phyloP scores from a whole-genome alignment of 257 asterid species.

The Schizonepeta tenuifolia region DNA sequence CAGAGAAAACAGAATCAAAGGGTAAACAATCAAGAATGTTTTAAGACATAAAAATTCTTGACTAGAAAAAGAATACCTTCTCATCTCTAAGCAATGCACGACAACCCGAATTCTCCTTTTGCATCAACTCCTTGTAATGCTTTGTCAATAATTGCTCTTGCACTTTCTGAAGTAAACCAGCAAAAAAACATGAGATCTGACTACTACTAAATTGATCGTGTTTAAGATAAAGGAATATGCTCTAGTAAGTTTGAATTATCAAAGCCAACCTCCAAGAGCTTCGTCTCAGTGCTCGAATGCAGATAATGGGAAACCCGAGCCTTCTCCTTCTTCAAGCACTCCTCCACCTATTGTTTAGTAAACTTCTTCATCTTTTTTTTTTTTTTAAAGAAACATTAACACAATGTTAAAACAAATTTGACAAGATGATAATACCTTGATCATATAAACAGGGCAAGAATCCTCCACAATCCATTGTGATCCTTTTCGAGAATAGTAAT shows the following conservation, averaged over 20 bases:
- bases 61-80: slow-evolving; percentile 43
- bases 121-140: slow-evolving; percentile 49
- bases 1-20: slow-evolving; percentile 18
- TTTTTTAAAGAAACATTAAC: no score
- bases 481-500: slow-evolving; percentile 61
- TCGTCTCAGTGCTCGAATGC: slow-evolving; percentile 53
- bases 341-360: slow-evolving; percentile 33
- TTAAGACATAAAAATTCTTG: not conserved
- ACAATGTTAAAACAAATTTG: no score
- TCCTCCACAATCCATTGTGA: slow-evolving; percentile 62
- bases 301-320: slow-evolving; percentile 58
- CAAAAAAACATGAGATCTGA: not conserved
- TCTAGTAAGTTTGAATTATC: no score
- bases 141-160: slow-evolving; percentile 47
- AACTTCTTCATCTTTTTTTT: no score
- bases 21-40: not conserved
- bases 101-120: slow-evolving; percentile 69
- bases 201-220: no score
- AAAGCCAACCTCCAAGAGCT: slow-evolving; percentile 51
- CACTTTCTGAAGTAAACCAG: slow-evolving; percentile 39
- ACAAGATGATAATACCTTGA: slow-evolving; percentile 39
- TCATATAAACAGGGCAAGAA: slow-evolving; percentile 69
- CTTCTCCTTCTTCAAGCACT: slow-evolving; percentile 59
- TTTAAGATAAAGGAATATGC: no score
- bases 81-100: slow-evolving; percentile 58